Evolutionary conservation across 306 rosid species (phyloP), one percentile per base, ranked within the genome.

Genomic region (Lathyrus aphaca): DNA sequence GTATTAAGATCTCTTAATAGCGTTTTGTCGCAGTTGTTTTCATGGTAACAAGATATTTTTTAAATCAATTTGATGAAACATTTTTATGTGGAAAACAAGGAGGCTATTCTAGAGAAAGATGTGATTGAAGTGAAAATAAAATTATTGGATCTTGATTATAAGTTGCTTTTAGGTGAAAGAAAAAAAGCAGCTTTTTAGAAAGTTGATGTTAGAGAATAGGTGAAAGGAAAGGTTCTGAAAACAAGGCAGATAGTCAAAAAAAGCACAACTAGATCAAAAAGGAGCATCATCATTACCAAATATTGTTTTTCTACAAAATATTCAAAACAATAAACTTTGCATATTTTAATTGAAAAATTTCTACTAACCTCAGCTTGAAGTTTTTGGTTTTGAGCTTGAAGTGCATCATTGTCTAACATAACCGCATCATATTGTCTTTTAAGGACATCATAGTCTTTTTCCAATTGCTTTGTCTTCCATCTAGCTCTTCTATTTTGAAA

Each of bases 381-480:
- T 72, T 91, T 91, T 67, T 89, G 89, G 75, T 91, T 91, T 21
- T 81, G 94, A 81, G 85, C 60, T 74, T 85, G 91, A 67, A 91
- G 96, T 3, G 81, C 60, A 64, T 91, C 97, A 61, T 91, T 88
- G 17, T 91, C 97, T 15, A 86, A 80, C 66, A 88, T 91, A 46
- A 91, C 58, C 38, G 91, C 81, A 39, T 91, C 97, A 69, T 79
- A 91, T 75, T 91, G 96, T 60, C 91, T 77, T 69, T 86, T 91
- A 12, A 91, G 97, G 32, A 87, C 49, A 80, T 91, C 96, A 68
- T 89, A 89, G 74, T 91, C 97, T 83, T 89, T 91, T 86, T 91
- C 97, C 67, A 91, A 67, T 74, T 91, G 97, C 82, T 91, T 91
- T 8, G 96, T 91, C 85, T 91, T 91, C 97, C 97, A 91, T 77